Conservation (phyloP, 352 stramenopile genomes). For the Phytophthora sansomeana region DNA sequence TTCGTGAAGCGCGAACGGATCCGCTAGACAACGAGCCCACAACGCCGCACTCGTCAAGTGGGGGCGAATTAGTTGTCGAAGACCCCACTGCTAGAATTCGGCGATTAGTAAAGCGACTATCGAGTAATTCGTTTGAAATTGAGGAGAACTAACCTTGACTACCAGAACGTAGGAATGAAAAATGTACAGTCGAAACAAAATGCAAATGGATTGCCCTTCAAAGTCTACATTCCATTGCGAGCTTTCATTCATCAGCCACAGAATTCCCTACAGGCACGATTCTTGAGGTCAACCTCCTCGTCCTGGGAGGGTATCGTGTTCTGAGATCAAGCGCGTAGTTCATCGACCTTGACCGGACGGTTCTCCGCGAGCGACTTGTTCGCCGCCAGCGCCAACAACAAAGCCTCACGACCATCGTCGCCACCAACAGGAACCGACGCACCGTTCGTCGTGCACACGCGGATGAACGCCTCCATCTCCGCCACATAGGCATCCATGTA, state of each 20-base stretch:
- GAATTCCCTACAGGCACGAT: too few relatives aligned
- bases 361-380: constrained; percentile 78
- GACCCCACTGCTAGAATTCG: constrained; percentile 18
- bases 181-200: neutral
- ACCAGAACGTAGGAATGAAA: neutral
- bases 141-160: constrained; percentile 39
- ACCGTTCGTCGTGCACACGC: constrained; percentile 53
- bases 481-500: constrained; percentile 92
- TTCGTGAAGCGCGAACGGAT: constrained; percentile 38
- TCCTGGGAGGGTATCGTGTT: neutral
- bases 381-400: constrained; percentile 73
- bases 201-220: too few relatives aligned
- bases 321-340: constrained; percentile 36
- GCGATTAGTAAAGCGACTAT: constrained; percentile 29
- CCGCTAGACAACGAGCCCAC: constrained; percentile 19
- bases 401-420: constrained; percentile 64
- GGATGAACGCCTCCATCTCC: constrained; percentile 79
- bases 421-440: constrained; percentile 59
- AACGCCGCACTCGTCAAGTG: neutral
- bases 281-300: neutral
- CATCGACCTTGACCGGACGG: constrained; percentile 66
- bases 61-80: constrained; percentile 1
- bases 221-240: too few relatives aligned
- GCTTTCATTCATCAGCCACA: neutral
- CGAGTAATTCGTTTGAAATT: constrained; percentile 21